Percentiles rank a stretch among this genome's conserved stretches.
Evolutionary conservation across 225 moss, liverwort and hornwort genomes (phyloP).

Genomic region (Straminergon stramineum): DNA sequence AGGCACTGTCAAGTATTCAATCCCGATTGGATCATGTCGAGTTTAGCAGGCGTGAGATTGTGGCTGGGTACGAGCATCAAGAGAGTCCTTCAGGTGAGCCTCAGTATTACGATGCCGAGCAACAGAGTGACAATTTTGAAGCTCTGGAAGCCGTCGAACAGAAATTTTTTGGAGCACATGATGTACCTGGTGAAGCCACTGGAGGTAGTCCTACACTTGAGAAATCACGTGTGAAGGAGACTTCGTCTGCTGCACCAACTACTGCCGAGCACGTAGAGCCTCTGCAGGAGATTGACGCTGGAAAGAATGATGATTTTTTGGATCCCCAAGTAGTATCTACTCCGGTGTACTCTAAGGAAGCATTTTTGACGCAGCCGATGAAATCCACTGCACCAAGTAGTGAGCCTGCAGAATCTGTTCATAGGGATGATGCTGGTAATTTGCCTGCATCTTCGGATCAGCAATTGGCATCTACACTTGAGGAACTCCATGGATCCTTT

Average conservation of each 20-base stretch:
- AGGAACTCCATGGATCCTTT: background rate
- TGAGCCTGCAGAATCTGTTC: background rate
- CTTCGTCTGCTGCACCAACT: background rate
- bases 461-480: background rate
- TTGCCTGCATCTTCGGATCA: background rate
- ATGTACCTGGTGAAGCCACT: background rate
- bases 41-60: background rate
- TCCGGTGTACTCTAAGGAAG: background rate
- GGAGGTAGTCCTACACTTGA: background rate
- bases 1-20: background rate
- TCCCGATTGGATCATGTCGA: background rate
- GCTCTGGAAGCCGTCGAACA: background rate
- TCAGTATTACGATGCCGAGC: constrained; percentile 10
- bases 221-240: background rate
- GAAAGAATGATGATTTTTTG: background rate
- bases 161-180: background rate
- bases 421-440: background rate
- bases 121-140: background rate
- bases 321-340: background rate
- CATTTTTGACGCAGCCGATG: background rate
- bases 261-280: background rate
- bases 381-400: background rate
- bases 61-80: background rate
- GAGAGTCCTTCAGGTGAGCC: background rate
- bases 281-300: background rate